Evolutionary conservation across 306 rosid genomes (phyloP), one percentile per base, ranked within the genome.

Genomic region (Vigna angularis): DNA sequence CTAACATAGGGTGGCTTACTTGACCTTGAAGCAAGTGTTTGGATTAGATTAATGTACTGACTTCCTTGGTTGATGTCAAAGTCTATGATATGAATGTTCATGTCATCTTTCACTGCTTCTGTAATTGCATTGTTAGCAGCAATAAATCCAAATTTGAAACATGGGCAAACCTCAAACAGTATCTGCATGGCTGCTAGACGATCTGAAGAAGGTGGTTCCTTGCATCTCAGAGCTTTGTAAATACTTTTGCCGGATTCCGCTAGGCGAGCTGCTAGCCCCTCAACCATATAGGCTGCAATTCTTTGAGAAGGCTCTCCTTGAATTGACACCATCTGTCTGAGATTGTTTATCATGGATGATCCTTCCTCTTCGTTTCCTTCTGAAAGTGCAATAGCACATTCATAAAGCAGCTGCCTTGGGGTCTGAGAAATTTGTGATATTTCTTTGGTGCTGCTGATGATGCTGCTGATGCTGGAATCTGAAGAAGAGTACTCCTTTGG

Each of bases 281-380:
- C 99, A 50, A 93, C 97, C 98, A 95, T 93, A 87, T 95, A 95
- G 24, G 99, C 99, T 51, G 99, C 99, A 74, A 89, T 95, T 87
- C 99, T 89, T 71, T 92, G 93, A n/a, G 92, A 77, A 71, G 99
- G 99, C 78, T 93, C 99, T 76, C 98, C 99, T 49, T 91, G 96
- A 78, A 95, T 87, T 2, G 98, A 91, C 69, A 93, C 99, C 86
- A 85, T 86, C 77, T 86, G 87, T 55, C 98, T 85, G 63, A 95
- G 93, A 81, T 87, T 72, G 63, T 84, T 84, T 61, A 93, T 89
- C 93, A 87, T 95, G 32, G 80, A 79, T 3, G 90, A 88, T 9
- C 93, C 93, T 63, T 76, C 90, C 81, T 78, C 84, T 6, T 69
- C 48, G 78, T 93, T 83, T 56, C 95, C 98, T 48, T 93, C 94